Evolutionary conservation across 139 green algal species (phyloP), one percentile per base, ranked within the genome.

Genomic region (Closterium sp.): DNA sequence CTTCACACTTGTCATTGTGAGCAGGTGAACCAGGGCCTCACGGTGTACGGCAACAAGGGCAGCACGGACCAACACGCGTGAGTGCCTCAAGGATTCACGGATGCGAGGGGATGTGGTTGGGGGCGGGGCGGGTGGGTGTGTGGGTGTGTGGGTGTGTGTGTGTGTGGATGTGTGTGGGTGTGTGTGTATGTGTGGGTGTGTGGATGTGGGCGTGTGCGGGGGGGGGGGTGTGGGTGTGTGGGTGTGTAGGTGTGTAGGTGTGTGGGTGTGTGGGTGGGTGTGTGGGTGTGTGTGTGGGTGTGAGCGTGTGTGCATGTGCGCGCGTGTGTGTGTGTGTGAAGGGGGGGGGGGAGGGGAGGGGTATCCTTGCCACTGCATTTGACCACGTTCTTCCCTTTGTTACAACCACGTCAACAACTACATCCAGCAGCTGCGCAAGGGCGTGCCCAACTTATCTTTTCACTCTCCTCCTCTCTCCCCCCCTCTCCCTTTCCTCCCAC

Each of bases 11-110:
- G 36, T 55, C 4, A 12, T 4, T 6, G 36, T 6, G 36, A 12
- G 23, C 90, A 93, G 90, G 90, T 93, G 84, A 87, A 85, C 85
- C 90, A 93, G 84, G 90, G 90, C 2, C 30, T 93, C 5, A 69
- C 90, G 9, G 90, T 93, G 34, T 93, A 85, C 21, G 90, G 90
- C 64, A 93, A 93, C 90, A 93, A 93, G 84, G 90, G 90, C 84
- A 93, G 90, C 90, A 93, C 90, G 6, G 90, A 93, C 76, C 90
- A 93, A 35, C 90, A 93, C 35, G 90, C 90, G 90, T 93, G n/a
- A 55, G 90, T 90, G 31, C n/a, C 30, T 86, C 2, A 9, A 32
- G 83, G 83, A 32, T 28, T 9, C 81, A 16, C 10, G 64, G 12
- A 16, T 10, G 64, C 64, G 64, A 16, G 64, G 12, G 64, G 64